Evolutionary conservation across 192 early-diverging fungal species (phyloP).

Genomic region (Chytriomyces confervae): DNA sequence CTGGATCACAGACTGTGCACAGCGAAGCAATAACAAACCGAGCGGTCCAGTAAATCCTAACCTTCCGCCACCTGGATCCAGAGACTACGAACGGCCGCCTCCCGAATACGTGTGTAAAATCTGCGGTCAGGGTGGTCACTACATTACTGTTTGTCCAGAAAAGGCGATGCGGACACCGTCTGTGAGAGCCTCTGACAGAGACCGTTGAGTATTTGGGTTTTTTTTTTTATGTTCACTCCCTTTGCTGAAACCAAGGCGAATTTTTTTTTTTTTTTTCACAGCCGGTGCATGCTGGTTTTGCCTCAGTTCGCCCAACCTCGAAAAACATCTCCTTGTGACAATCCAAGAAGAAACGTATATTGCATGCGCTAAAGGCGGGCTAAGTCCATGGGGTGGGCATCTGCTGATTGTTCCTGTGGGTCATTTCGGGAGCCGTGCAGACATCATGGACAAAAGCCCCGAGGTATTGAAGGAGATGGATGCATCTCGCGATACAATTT

Average conservation of each 20-base stretch:
- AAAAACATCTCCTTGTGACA: conserved; percentile 87
- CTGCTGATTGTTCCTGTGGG: conserved; percentile 74
- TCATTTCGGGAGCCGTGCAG: conserved; percentile 49
- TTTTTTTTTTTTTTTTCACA: conserved; percentile 18
- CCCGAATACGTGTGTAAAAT: conserved; percentile 54
- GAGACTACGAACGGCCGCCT: conserved; percentile 28
- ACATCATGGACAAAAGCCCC: conserved; percentile 30
- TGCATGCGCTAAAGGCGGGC: conserved; percentile 87
- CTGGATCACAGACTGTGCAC: conserved; percentile 55
- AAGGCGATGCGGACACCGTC: conserved; percentile 1
- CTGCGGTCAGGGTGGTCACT: conserved; percentile 60
- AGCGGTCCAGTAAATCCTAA: no score
- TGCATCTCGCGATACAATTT: conserved; percentile 18
- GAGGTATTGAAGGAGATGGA: conserved; percentile 45
- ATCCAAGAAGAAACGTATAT: conserved; percentile 83
- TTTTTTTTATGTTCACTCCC: background rate
- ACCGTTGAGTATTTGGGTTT: background rate
- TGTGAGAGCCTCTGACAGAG: background rate
- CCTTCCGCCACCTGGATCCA: no score
- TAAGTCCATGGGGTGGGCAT: conserved; percentile 83
- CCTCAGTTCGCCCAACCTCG: conserved; percentile 85
- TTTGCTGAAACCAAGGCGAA: background rate
- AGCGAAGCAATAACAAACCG: conserved; percentile 1
- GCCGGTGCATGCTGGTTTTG: conserved; percentile 92
- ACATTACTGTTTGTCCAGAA: conserved; percentile 55